Evolutionary conservation across 1,139 yeast species (phyloP).

Genomic region (Pichia cactophila): DNA sequence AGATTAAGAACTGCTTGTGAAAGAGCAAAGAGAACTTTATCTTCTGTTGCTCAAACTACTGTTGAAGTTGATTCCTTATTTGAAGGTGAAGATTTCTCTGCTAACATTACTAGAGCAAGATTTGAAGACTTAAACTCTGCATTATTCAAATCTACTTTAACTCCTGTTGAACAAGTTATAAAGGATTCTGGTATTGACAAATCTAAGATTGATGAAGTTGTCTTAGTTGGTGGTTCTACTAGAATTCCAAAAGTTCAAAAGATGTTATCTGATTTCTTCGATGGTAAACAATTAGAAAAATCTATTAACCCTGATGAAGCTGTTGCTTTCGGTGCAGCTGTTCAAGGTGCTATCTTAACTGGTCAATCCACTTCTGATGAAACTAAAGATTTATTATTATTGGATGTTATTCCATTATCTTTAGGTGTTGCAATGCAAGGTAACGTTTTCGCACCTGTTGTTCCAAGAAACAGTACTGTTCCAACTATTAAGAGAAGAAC

Average conservation of each 20-base stretch:
- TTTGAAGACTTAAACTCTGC: conserved; percentile 83
- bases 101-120: conserved; percentile 83
- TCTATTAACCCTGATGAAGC: conserved; percentile 99
- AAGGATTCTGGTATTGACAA: conserved; percentile 76
- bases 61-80: conserved; percentile 77
- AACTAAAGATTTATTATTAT: conserved; percentile 93
- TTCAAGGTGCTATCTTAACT: conserved; percentile 97
- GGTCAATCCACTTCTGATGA: conserved; percentile 91
- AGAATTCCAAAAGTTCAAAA: conserved; percentile 92
- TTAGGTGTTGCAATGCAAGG: conserved; percentile 99
- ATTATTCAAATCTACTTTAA: conserved; percentile 76
- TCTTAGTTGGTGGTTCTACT: conserved; percentile 88
- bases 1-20: conserved; percentile 89
- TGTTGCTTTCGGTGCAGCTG: conserved; percentile 98
- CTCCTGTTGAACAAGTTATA: conserved; percentile 81
- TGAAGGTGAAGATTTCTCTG: conserved; percentile 76
- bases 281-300: conserved; percentile 87
- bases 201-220: conserved; percentile 76
- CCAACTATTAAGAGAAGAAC: conserved; percentile 99
- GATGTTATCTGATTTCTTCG: conserved; percentile 77
- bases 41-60: conserved; percentile 80
- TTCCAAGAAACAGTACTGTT: conserved; percentile 99
- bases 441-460: conserved; percentile 97
- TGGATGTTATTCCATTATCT: conserved; percentile 98
- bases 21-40: conserved; percentile 86